These are phyloP conservation scores for Acanthamoeba lenticulata DNA, from an alignment of 208 protist species.

Conservation along the genomic window DNA sequence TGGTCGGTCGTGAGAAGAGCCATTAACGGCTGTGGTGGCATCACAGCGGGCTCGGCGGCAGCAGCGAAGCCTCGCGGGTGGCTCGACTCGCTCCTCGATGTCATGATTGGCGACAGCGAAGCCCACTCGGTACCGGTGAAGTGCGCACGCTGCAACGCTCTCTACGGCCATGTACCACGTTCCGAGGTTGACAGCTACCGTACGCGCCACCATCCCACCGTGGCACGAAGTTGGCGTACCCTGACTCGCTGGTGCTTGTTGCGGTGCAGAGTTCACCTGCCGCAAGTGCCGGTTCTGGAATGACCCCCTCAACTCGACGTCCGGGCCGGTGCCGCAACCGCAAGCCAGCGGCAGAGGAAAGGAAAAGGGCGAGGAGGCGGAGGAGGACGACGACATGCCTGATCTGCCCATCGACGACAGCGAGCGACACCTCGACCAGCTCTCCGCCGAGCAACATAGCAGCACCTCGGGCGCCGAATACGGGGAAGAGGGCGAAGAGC, in stretches of 20 bases:
- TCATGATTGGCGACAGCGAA: conserved; percentile 14
- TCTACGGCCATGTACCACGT: conserved; percentile 50
- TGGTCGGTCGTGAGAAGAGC: background rate
- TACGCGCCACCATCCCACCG: background rate
- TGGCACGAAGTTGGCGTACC: background rate
- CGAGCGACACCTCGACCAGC: background rate
- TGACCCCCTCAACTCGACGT: background rate
- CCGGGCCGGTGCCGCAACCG: background rate
- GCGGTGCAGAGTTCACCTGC: conserved; percentile 29
- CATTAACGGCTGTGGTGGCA: background rate
- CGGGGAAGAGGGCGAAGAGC: background rate
- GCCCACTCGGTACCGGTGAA: background rate
- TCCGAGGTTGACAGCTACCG: conserved; percentile 30
- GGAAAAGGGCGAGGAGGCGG: no score
- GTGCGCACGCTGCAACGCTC: background rate
- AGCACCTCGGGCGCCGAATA: background rate
- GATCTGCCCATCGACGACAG: background rate
- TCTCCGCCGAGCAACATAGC: background rate
- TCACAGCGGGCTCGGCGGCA: no score
- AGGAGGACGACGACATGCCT: background rate
- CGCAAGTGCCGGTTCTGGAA: conserved; percentile 49
- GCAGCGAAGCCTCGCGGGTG: background rate
- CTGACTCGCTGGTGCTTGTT: background rate
- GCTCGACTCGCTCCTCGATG: conserved; percentile 2
- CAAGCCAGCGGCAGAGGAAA: background rate